Percentiles rank a stretch among this genome's conserved stretches.
phyloP scores from a whole-genome alignment of 2,329 filamentous ascomycete genomes.

The Pseudogymnoascus sp. region DNA sequence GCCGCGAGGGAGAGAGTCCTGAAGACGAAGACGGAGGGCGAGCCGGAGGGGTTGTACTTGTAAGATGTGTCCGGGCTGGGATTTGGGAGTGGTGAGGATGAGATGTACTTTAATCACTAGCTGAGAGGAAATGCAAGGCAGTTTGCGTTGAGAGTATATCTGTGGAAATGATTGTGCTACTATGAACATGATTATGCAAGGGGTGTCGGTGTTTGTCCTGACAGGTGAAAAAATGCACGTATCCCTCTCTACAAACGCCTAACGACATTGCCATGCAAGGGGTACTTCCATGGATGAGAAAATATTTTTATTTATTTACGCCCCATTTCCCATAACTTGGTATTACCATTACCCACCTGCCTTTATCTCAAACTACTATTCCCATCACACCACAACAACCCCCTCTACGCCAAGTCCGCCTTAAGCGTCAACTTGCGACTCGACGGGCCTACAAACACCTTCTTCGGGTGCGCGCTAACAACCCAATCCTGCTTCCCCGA shows the following conservation, averaged over 20 bases:
- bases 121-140: conserved; percentile 5
- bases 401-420: conserved; percentile 14
- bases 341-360: not conserved
- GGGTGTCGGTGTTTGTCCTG: not conserved
- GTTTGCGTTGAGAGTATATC: not conserved
- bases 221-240: not conserved
- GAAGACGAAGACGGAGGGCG: conserved; percentile 97
- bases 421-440: conserved; percentile 24
- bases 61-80: conserved; percentile 39
- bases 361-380: not conserved
- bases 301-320: not conserved
- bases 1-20: conserved; percentile 87
- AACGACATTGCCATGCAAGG: not conserved
- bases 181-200: not conserved
- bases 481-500: conserved; percentile 75
- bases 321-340: not conserved
- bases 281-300: not conserved
- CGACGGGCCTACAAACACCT: conserved; percentile 26
- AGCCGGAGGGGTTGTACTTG: conserved; percentile 97
- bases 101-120: conserved; percentile 9
- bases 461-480: conserved; percentile 25
- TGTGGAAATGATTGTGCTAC: not conserved
- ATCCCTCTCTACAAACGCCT: not conserved
- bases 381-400: not conserved
- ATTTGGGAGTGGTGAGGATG: not conserved